phyloP scores from a whole-genome alignment of 257 asterid genomes.

The Osmanthus fragrans region DNA sequence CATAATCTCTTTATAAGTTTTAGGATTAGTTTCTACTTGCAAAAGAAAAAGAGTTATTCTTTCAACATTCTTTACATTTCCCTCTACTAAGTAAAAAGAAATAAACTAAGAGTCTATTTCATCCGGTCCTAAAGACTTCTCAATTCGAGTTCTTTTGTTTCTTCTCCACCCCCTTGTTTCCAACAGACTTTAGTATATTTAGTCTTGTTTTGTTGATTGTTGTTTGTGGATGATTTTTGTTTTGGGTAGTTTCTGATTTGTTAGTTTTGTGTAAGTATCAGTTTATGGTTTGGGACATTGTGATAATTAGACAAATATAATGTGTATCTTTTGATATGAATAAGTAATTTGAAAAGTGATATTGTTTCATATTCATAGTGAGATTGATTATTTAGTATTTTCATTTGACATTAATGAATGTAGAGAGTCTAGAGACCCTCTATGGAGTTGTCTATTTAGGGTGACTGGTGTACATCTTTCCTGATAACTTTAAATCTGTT shows the following conservation, averaged over 20 bases:
- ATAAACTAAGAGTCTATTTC: too few species aligned
- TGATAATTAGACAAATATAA: neutral
- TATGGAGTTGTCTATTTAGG: neutral
- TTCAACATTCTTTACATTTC: too few species aligned
- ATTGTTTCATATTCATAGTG: too few species aligned
- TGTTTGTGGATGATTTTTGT: neutral
- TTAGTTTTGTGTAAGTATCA: neutral
- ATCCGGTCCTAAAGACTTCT: too few species aligned
- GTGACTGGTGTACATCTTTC: neutral
- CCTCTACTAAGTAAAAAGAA: too few species aligned
- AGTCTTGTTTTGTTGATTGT: constrained; percentile 11
- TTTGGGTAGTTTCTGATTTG: neutral
- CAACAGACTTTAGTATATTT: neutral
- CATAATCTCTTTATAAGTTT: too few species aligned
- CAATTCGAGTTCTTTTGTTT: too few species aligned
- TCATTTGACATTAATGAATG: neutral
- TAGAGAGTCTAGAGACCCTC: neutral
- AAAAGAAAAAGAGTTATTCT: too few species aligned
- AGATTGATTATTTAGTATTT: too few species aligned
- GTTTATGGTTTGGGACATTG: neutral
- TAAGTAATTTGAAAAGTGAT: neutral
- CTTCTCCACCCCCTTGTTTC: too few species aligned
- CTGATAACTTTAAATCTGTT: neutral
- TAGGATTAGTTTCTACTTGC: too few species aligned
- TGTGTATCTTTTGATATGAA: constrained; percentile 3